A percentile compares a stretch with the other conserved stretches of the same genome.
Evolutionary conservation across 1,139 yeast genomes (phyloP).

Genomic region (Kodamaea ohmeri): DNA sequence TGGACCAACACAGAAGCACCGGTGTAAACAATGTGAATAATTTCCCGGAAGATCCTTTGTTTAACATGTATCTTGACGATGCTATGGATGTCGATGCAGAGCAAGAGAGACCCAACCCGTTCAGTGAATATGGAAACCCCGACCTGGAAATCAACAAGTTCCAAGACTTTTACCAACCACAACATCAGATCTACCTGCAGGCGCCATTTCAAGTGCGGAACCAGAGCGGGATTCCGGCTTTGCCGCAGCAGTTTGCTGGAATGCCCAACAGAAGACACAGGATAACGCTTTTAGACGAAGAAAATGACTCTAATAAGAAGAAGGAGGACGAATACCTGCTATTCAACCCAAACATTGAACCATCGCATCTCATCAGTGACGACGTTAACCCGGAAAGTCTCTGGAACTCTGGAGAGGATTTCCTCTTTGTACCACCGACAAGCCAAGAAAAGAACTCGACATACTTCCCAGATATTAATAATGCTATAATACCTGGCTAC

Average conservation of each 20-base stretch:
- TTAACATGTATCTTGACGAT: constrained; percentile 12
- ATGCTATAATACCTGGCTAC: constrained; percentile 30
- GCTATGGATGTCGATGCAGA: constrained; percentile 15
- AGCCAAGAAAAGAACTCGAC: constrained; percentile 12
- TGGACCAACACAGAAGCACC: constrained; percentile 25
- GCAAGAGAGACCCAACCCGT: constrained; percentile 25
- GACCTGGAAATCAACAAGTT: constrained; percentile 15
- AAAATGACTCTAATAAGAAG: constrained; percentile 17
- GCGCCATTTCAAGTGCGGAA: constrained; percentile 7
- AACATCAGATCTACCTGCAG: constrained; percentile 5
- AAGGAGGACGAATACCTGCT: constrained; percentile 40
- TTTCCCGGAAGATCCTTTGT: not conserved
- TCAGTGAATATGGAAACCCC: constrained; percentile 40
- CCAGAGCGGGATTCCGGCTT: constrained; percentile 13
- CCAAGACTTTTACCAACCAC: constrained; percentile 7
- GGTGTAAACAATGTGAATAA: not conserved
- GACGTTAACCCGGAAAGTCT: constrained; percentile 15
- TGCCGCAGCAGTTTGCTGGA: constrained; percentile 15
- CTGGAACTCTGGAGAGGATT: constrained; percentile 15
- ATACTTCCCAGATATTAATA: constrained; percentile 9
- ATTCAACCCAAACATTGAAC: constrained; percentile 44
- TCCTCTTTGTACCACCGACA: constrained; percentile 26
- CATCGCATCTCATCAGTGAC: constrained; percentile 36
- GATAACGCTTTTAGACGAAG: constrained; percentile 35
- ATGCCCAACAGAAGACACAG: constrained; percentile 25